Base-by-base conservation (phyloP, 805 yeast genomes). In the Monosporozyma aerobia region DNA sequence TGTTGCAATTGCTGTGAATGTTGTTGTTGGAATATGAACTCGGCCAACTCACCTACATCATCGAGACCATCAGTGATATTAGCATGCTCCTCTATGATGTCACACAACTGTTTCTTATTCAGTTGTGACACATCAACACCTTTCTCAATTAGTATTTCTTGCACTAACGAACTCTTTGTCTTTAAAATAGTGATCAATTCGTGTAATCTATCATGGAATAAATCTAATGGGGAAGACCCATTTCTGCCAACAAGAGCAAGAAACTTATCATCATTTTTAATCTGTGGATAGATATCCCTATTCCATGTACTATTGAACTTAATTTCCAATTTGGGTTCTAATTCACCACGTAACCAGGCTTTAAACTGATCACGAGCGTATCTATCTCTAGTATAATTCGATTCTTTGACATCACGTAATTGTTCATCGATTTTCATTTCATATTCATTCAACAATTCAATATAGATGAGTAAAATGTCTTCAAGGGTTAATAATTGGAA, bases 161-260 rank as follows among this genome's bases (percentile, higher is more conserved):
- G 77, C 1, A 82, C 77, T 44, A 83, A 67, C 50, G 83, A 87
- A 51, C 78, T 78, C 61, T 81, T 80, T 23, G 82, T 80, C 54
- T 76, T 77, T 46, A 86, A 63, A 1, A 73, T 61, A 51, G 81
- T 77, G 35, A 77, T 74, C 59, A 80, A 81, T 52, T 79, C 83
- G 58, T 85, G 90, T 3, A 85, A 75, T 0, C 77, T 60, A 64
- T 90, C 96, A 79, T 87, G 78, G 64, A 85, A 89, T 43, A 87
- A 67, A 56, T 89, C 95, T 44, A 83, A 62, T 0, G 96, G 85
- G 1, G 82, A 76, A 0, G 96, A 88, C 0, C 96, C 96, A 46
- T 78, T 73, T 51, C 90, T 75, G 0, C 95, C 96, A 53, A 89
- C 74, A 39, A 89, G 56, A 23, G 76, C 79, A 14, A 78, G 60